These are phyloP conservation scores for Galium porrigens DNA, from an alignment of 305 asterid species.

Conservation along the genomic window DNA sequence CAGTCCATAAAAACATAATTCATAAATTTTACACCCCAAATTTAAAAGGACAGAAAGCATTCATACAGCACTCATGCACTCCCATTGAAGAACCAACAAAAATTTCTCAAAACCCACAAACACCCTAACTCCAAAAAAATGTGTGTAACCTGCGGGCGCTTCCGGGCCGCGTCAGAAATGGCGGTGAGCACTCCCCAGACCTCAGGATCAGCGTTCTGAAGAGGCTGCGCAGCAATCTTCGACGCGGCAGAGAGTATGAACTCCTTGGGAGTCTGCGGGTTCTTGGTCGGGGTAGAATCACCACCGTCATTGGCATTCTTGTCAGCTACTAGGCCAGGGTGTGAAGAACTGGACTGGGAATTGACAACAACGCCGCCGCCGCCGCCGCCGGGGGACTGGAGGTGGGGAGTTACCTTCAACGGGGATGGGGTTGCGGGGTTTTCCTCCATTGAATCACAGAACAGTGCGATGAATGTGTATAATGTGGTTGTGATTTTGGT, in stretches of 20 bases:
- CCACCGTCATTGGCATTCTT: constrained; percentile 16
- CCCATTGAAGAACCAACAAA: neutral
- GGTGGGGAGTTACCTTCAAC: constrained; percentile 29
- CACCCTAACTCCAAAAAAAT: neutral
- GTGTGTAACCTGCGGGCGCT: constrained; percentile 51
- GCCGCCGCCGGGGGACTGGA: constrained; percentile 27
- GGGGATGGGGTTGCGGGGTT: constrained; percentile 30
- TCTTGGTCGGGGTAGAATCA: constrained; percentile 16
- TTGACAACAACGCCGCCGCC: neutral
- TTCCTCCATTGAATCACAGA: constrained; percentile 29
- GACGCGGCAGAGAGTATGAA: constrained; percentile 51
- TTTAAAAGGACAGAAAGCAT: too few relatives aligned
- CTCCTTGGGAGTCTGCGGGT: constrained; percentile 26
- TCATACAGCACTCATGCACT: neutral
- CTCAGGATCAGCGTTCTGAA: constrained; percentile 52
- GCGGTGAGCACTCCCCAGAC: constrained; percentile 97
- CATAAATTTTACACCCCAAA: neutral
- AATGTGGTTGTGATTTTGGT: neutral
- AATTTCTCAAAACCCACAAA: neutral
- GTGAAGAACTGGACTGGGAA: constrained; percentile 28
- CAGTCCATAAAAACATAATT: too few relatives aligned
- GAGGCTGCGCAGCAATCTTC: constrained; percentile 59
- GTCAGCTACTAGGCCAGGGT: constrained; percentile 16
- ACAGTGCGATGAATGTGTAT: neutral
- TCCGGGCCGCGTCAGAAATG: constrained; percentile 66